These are phyloP conservation scores for Fistulifera solaris DNA, from an alignment of 108 stramenopile genomes.

Conservation along the genomic window DNA sequence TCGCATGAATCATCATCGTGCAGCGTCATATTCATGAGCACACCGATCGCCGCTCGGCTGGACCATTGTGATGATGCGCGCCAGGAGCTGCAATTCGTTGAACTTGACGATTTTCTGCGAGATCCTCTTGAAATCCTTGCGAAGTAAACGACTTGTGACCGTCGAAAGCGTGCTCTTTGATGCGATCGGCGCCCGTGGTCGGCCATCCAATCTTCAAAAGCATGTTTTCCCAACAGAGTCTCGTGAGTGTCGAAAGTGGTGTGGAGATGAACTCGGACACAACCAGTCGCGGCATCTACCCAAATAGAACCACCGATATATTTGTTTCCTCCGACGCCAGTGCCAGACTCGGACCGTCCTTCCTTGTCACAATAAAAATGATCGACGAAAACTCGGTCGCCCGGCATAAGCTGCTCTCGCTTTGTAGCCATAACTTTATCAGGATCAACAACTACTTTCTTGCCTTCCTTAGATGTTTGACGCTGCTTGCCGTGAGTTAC, in stretches of 20 bases:
- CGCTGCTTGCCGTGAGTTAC: constrained; percentile 7
- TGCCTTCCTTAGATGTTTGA: background rate
- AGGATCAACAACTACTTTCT: background rate
- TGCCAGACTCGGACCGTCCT: constrained; percentile 11
- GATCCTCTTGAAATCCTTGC: constrained; percentile 3
- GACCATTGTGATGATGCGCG: constrained; percentile 32
- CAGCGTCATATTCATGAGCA: constrained; percentile 19
- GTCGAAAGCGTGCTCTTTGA: constrained; percentile 3
- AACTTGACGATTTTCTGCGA: constrained; percentile 12
- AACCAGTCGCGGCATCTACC: too few relatives aligned
- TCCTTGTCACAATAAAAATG: constrained; percentile 19
- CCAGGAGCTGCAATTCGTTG: constrained; percentile 16
- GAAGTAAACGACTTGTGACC: constrained; percentile 7
- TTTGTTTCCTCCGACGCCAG: too few relatives aligned
- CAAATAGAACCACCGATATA: too few relatives aligned
- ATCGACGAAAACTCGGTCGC: constrained; percentile 30
- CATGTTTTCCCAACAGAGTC: background rate
- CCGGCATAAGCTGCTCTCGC: constrained; percentile 18
- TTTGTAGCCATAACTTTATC: constrained; percentile 8
- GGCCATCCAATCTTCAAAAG: constrained; percentile 4
- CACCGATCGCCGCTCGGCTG: constrained; percentile 31
- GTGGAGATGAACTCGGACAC: too few relatives aligned
- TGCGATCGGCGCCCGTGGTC: constrained; percentile 1
- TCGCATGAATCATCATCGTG: constrained; percentile 29
- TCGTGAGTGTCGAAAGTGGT: constrained; percentile 5